phyloP scores from a whole-genome alignment of 441 rosid genomes.

The Gossypium davidsonii region DNA sequence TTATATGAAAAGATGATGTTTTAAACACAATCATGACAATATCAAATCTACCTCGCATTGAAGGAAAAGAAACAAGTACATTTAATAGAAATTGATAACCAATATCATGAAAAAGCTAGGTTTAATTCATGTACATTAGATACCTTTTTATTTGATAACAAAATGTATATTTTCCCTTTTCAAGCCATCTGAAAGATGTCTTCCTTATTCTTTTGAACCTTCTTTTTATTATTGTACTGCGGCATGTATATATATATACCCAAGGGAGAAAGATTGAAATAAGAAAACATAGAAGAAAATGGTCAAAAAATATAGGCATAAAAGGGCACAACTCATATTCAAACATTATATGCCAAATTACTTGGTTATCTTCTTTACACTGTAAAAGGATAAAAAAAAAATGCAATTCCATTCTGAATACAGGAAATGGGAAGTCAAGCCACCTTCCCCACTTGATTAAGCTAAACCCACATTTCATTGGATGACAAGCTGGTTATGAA shows the following conservation, averaged over 20 bases:
- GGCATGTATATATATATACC: not conserved
- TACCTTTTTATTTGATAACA: not conserved
- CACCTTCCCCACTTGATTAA: constrained; percentile 27
- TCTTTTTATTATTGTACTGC: not conserved
- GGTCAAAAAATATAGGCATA: not conserved
- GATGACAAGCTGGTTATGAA: constrained; percentile 28
- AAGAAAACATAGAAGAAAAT: not conserved
- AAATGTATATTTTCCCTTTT: not conserved
- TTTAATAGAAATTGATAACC: not conserved
- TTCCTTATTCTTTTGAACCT: not conserved
- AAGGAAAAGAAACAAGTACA: not conserved
- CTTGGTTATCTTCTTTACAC: constrained; percentile 35
- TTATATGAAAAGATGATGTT: not conserved
- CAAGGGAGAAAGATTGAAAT: not conserved
- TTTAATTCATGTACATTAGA: not conserved
- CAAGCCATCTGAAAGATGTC: not conserved
- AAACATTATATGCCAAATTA: not conserved
- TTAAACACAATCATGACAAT: not conserved
- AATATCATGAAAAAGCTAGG: not conserved
- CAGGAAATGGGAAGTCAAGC: constrained; percentile 33
- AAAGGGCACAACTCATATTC: constrained; percentile 3
- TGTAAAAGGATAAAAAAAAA: constrained; percentile 16
- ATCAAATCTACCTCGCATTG: not conserved
- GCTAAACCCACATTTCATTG: constrained; percentile 17
- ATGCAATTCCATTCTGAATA: constrained; percentile 31